Evolutionary conservation across 129 eudicot species (phyloP), one percentile per base, ranked within the genome.

Genomic region (Solidago caesia): DNA sequence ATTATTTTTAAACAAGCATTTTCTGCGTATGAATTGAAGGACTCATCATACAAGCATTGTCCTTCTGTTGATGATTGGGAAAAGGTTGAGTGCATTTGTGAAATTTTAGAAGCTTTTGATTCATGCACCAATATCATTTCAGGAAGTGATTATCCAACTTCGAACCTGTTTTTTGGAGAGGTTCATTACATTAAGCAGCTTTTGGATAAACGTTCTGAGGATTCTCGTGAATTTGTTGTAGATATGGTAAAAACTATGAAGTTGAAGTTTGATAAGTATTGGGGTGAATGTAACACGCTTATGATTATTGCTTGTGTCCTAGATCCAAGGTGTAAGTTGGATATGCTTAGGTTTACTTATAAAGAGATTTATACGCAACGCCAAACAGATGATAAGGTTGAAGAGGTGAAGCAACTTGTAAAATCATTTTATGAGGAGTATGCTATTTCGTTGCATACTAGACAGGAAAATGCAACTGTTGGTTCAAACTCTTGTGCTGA

Each of bases 81-180:
- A 64, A 64, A 64, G 12, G 25, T 64, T 64, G 45, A 33, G 41
- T 64, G 21, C 5, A 16, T 58, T n/a, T 71, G 55, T 42, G 68
- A 64, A 9, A 64, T 64, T 64, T 64, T 64, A 29, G 68, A 64
- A 12, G 68, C 68, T 39, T 63, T 57, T 57, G 63, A 57, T 57
- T 57, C 63, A 5, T 57, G 68, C 21, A 64, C 68, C 8, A 64
- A 64, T 64, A n/a, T n/a, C n/a, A n/a, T n/a, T n/a, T n/a, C n/a
- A n/a, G n/a, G n/a, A n/a, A n/a, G n/a, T n/a, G n/a, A n/a, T n/a
- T n/a, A n/a, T n/a, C n/a, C n/a, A n/a, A n/a, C n/a, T n/a, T n/a
- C n/a, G n/a, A n/a, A n/a, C n/a, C n/a, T n/a, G n/a, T n/a, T n/a
- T n/a, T n/a, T n/a, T n/a, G n/a, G n/a, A n/a, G n/a, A n/a, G n/a